Evolutionary conservation across 2,329 filamentous ascomycete species (phyloP).

Genomic region (Aureobasidium sp.): DNA sequence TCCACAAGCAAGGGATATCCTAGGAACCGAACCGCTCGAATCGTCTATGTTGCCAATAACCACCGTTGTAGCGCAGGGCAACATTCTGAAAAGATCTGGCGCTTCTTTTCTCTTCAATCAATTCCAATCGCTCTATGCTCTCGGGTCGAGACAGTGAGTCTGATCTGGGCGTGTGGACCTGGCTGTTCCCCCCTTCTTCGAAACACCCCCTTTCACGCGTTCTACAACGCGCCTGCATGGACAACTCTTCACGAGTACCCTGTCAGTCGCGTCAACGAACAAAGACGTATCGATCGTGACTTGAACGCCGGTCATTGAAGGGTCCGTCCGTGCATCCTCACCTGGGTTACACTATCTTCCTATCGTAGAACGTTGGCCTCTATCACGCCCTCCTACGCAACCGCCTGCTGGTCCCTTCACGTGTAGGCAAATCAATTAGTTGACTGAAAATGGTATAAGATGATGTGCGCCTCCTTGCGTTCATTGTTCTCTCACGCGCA

Average conservation of each 20-base stretch:
- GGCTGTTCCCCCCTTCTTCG: neutral
- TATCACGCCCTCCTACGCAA: slow-evolving; percentile 13
- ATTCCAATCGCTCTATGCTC: neutral
- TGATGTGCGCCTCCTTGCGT: slow-evolving; percentile 4
- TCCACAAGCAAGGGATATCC: slow-evolving; percentile 9
- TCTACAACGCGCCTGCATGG: slow-evolving; percentile 13
- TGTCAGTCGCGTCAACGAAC: neutral
- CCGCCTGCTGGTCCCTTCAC: neutral
- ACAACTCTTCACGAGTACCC: neutral
- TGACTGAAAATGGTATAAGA: slow-evolving; percentile 6
- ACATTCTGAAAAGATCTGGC: neutral
- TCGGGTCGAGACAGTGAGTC: neutral
- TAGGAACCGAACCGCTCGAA: neutral
- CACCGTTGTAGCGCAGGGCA: slow-evolving; percentile 12
- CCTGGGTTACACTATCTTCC: slow-evolving; percentile 10
- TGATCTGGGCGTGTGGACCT: neutral
- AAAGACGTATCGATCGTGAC: slow-evolving; percentile 9
- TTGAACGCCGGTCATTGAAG: slow-evolving; percentile 1
- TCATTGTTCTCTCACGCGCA: slow-evolving; percentile 11
- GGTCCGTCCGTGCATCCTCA: slow-evolving; percentile 9
- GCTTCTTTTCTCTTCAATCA: neutral
- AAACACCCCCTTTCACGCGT: slow-evolving; percentile 11
- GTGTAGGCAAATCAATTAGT: neutral
- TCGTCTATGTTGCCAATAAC: neutral
- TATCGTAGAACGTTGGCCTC: slow-evolving; percentile 12